phyloP scores from a whole-genome alignment of 2,329 filamentous ascomycete genomes.

The Epichloe amarillans region DNA sequence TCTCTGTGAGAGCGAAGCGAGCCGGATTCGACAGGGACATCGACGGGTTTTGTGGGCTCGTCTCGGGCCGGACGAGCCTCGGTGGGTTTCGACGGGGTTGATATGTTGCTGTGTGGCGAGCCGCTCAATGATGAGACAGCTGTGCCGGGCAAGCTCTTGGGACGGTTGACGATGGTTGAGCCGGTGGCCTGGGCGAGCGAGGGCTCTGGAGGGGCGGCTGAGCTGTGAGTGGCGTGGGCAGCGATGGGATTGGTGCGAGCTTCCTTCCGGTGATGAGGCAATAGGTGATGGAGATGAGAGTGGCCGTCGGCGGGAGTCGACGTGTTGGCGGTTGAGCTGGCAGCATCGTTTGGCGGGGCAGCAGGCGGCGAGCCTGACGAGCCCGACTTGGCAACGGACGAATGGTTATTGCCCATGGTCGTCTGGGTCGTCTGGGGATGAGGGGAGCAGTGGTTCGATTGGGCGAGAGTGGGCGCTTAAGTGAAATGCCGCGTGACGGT shows the following conservation, averaged over 20 bases:
- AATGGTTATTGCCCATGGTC: constrained; percentile 26
- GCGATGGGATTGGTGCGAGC: constrained; percentile 38
- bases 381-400: constrained; percentile 23
- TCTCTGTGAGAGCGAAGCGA: constrained; percentile 24
- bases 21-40: constrained; percentile 34
- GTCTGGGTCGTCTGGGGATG: constrained; percentile 3
- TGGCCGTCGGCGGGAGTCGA: constrained; percentile 3
- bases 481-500: constrained; percentile 4
- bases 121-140: constrained; percentile 36
- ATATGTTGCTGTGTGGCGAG: constrained; percentile 28
- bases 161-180: constrained; percentile 35
- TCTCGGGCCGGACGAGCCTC: constrained; percentile 16
- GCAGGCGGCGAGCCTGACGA: constrained; percentile 16
- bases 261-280: constrained; percentile 22
- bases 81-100: constrained; percentile 15
- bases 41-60: constrained; percentile 42
- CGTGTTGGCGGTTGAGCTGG: constrained; percentile 9
- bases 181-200: constrained; percentile 48
- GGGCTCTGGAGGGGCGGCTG: constrained; percentile 46
- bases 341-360: constrained; percentile 11
- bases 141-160: constrained; percentile 33
- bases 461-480: not conserved
- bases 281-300: constrained; percentile 7
- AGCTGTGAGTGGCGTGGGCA: constrained; percentile 40
- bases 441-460: not conserved